Evolutionary conservation across 805 yeast species (phyloP).

Genomic region (Candida lessepsii): DNA sequence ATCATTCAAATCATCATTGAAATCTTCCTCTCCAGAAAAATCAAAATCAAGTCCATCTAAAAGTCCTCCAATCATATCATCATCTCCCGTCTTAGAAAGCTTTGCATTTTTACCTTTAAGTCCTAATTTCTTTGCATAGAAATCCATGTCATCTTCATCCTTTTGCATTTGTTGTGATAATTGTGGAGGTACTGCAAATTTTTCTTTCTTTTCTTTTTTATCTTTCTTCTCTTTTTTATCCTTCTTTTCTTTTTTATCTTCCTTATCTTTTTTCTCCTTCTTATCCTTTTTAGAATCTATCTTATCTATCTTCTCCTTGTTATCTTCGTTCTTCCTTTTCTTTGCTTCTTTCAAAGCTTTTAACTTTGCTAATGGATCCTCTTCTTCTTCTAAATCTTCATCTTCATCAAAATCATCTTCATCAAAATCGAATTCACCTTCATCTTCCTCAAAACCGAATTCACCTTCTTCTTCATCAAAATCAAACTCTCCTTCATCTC

Average conservation of each 20-base stretch:
- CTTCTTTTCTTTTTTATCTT: conserved; percentile 8
- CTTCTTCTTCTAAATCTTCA: conserved; percentile 16
- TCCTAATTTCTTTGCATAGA: conserved; percentile 81
- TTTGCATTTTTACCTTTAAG: conserved; percentile 48
- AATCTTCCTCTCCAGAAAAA: conserved; percentile 19
- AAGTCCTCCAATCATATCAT: conserved; percentile 79
- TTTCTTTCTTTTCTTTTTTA: conserved; percentile 11
- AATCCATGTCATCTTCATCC: conserved; percentile 78
- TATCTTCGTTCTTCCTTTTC: conserved; percentile 7
- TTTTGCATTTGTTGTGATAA: conserved; percentile 49
- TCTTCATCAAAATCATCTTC: conserved; percentile 8
- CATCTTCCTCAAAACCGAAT: conserved; percentile 15
- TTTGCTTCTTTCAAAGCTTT: conserved; percentile 19
- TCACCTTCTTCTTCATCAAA: not conserved
- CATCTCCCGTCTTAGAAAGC: conserved; percentile 54
- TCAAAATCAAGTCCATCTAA: conserved; percentile 72
- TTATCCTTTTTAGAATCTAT: conserved; percentile 14
- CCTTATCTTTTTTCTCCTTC: not conserved
- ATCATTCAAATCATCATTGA: conserved; percentile 9
- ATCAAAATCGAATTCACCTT: conserved; percentile 15
- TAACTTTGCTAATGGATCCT: conserved; percentile 22
- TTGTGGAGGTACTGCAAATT: conserved; percentile 28
- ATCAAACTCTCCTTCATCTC: conserved; percentile 14
- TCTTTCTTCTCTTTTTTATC: conserved; percentile 14
- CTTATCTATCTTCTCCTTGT: conserved; percentile 9